phyloP scores from a whole-genome alignment of 2,329 filamentous ascomycete genomes.

The Fusarium hainanense region DNA sequence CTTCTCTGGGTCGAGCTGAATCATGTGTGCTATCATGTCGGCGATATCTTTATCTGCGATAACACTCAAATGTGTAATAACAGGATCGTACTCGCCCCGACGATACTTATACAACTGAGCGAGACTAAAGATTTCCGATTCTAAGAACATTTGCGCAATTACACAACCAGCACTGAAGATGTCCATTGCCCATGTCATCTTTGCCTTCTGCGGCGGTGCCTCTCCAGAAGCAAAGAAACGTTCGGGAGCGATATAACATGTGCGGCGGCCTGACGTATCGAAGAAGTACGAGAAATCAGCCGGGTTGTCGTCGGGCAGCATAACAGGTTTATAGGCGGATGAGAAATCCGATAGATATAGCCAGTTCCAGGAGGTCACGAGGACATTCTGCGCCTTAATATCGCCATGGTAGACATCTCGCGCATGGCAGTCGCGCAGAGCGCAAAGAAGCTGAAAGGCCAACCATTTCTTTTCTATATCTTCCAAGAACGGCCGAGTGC shows the following conservation, averaged over 20 bases:
- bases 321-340: constrained; percentile 92
- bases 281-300: constrained; percentile 99
- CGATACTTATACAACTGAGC: constrained; percentile 96
- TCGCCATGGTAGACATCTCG: constrained; percentile 94
- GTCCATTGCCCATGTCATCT: constrained; percentile 93
- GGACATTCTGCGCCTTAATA: constrained; percentile 96
- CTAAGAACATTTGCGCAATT: constrained; percentile 94
- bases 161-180: constrained; percentile 97
- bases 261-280: constrained; percentile 88
- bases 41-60: constrained; percentile 89
- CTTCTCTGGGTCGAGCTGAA: constrained; percentile 90
- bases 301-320: constrained; percentile 94
- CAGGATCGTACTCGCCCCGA: constrained; percentile 90
- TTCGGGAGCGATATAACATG: constrained; percentile 95
- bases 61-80: constrained; percentile 80
- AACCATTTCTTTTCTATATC: constrained; percentile 99
- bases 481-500: constrained; percentile 94
- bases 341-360: constrained; percentile 98
- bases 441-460: constrained; percentile 93
- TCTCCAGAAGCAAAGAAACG: constrained; percentile 81
- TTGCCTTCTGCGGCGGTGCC: constrained; percentile 68
- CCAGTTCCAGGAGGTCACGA: constrained; percentile 99
- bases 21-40: constrained; percentile 94
- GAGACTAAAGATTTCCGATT: constrained; percentile 96
- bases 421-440: constrained; percentile 89